Conservation (phyloP, 2,329 filamentous ascomycete species). For the Cryphonectria naterciae region DNA sequence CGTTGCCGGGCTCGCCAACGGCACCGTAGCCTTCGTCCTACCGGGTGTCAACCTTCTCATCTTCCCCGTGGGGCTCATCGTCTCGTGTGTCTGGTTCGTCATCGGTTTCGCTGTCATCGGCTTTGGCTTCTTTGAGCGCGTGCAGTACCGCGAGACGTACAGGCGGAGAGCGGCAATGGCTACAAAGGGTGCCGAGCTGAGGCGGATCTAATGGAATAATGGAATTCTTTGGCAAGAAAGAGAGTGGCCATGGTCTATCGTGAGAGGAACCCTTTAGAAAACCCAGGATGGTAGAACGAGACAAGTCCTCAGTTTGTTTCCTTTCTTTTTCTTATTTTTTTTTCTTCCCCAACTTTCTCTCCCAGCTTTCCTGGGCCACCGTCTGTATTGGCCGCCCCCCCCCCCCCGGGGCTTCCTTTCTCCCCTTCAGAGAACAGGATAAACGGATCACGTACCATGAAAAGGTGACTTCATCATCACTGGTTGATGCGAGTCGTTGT, state of each 20-base stretch:
- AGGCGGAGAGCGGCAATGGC: constrained; percentile 52
- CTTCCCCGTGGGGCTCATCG: constrained; percentile 70
- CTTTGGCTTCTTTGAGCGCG: constrained; percentile 68
- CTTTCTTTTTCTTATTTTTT: neutral
- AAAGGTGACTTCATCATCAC: neutral
- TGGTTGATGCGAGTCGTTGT: neutral
- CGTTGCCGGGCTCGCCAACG: constrained; percentile 50
- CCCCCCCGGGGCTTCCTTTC: too few species aligned
- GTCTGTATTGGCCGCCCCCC: neutral
- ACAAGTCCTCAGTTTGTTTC: neutral
- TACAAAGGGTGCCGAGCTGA: constrained; percentile 38
- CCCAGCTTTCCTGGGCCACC: constrained; percentile 4
- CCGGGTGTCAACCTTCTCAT: constrained; percentile 71
- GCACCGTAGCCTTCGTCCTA: constrained; percentile 67
- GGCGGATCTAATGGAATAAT: constrained; percentile 36
- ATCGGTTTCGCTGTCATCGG: constrained; percentile 62
- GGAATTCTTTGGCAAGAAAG: neutral
- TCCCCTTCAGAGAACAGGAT: neutral
- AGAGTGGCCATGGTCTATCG: neutral
- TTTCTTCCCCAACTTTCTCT: neutral
- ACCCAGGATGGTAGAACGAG: neutral
- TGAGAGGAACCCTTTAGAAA: neutral
- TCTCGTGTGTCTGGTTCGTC: constrained; percentile 65
- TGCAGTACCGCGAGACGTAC: constrained; percentile 68
- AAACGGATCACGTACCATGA: neutral